These are phyloP conservation scores for Ascochyta viciae-villosae DNA, from an alignment of 2,329 filamentous ascomycete species.

Conservation along the genomic window DNA sequence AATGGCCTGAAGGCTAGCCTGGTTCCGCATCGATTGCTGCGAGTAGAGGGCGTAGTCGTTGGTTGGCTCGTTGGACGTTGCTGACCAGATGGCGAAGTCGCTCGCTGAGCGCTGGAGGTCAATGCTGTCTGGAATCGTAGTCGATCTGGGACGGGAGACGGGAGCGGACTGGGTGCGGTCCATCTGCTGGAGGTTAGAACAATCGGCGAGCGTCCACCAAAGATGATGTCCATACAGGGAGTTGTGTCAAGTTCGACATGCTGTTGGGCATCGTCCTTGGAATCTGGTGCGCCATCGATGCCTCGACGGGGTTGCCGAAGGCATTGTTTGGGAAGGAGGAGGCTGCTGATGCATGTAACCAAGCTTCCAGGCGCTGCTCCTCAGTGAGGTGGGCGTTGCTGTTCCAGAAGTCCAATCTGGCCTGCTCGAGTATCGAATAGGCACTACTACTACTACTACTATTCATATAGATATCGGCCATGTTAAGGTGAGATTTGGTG, in stretches of 20 bases:
- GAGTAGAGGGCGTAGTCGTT: conserved; percentile 45
- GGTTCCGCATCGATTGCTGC: conserved; percentile 28
- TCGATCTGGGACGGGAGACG: conserved; percentile 36
- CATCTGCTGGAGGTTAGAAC: conserved; percentile 45
- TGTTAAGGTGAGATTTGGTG: conserved; percentile 22
- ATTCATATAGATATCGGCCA: conserved; percentile 35
- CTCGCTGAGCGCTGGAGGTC: conserved; percentile 33
- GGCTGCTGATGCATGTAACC: conserved; percentile 36
- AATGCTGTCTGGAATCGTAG: conserved; percentile 23
- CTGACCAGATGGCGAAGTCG: conserved; percentile 33
- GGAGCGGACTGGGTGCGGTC: conserved; percentile 46
- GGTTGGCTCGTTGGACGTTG: conserved; percentile 27
- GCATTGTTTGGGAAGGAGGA: conserved; percentile 26
- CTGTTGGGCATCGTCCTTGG: conserved; percentile 45
- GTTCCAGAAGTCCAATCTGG: conserved; percentile 47
- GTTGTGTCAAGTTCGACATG: conserved; percentile 30
- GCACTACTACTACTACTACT: conserved; percentile 28
- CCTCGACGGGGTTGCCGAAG: conserved; percentile 24
- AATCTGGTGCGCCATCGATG: conserved; percentile 36
- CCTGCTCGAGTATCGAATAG: conserved; percentile 44
- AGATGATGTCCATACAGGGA: conserved; percentile 42
- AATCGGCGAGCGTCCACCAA: conserved; percentile 33
- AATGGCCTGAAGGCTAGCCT: conserved; percentile 35
- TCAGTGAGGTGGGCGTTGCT: conserved; percentile 44
- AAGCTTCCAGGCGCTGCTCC: conserved; percentile 45